Evolutionary conservation across 345 rosid genomes (phyloP).

Genomic region (Arabidopsis arenosa): DNA sequence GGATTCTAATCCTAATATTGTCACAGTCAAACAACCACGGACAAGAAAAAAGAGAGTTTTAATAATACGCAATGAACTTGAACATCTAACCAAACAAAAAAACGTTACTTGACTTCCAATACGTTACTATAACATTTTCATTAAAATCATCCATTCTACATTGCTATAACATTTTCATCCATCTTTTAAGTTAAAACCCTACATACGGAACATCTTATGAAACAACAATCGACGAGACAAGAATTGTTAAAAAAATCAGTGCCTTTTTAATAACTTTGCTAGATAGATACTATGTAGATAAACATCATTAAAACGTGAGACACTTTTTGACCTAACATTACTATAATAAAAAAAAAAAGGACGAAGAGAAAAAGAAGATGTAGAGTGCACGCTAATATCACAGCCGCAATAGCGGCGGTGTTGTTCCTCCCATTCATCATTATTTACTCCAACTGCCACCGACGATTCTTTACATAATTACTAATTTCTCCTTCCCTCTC

Average conservation of each 20-base stretch:
- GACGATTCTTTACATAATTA: constrained; percentile 34
- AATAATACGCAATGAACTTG: constrained; percentile 11
- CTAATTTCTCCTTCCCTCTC: constrained; percentile 29
- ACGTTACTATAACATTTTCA: neutral
- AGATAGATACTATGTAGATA: neutral
- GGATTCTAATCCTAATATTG: neutral
- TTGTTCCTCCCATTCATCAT: constrained; percentile 32
- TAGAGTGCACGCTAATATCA: constrained; percentile 71
- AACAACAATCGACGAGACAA: neutral
- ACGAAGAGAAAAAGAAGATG: constrained; percentile 26
- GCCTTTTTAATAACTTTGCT: neutral
- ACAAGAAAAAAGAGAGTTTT: too few species aligned
- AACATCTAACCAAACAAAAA: neutral
- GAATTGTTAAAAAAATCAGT: neutral
- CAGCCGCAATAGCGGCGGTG: constrained; percentile 86
- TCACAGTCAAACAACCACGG: neutral
- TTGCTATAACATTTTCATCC: neutral
- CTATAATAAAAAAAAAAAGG: constrained; percentile 27
- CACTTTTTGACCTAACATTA: constrained; percentile 42
- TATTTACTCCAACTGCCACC: constrained; percentile 31
- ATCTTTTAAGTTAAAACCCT: constrained; percentile 21
- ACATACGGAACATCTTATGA: constrained; percentile 1
- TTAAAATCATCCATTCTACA: neutral
- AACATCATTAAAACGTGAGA: constrained; percentile 36
- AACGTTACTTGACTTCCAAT: neutral